Evolutionary conservation across 2,329 filamentous ascomycete species (phyloP), one percentile per base, ranked within the genome.

Genomic region (Verticillium zaregamsianum): DNA sequence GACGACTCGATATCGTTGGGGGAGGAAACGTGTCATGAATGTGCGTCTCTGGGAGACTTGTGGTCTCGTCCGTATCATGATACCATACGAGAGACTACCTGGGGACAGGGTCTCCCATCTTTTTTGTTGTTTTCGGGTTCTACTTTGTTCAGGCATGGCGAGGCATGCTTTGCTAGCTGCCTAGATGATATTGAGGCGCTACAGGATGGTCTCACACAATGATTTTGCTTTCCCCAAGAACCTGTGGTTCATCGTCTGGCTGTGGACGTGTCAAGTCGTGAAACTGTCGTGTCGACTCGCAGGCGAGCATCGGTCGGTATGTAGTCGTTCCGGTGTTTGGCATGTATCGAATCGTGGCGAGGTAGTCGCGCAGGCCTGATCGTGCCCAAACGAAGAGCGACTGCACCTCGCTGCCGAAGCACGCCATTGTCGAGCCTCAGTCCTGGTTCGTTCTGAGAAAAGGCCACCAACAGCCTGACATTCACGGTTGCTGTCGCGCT

Each of bases 61-160:
- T 54, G 37, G 40, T 39, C n/a, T 60, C 31, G 52, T 28, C 33
- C 17, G 32, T 39, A 49, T 45, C 35, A 60, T 62, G 61, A 62
- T 62, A 62, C 55, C 61, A 55, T 60, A 54, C 31, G 35, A 40
- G 5, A 39, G 59, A 56, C 39, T 55, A 23, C 14, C 28, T 28
- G 4, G 28, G 57, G 61, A 58, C 25, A 52, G 11, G 11, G 45
- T 25, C n/a, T 52, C 45, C 23, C 12, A 5, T 56, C 58, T 54
- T 61, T 60, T 32, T 52, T 55, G 14, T 55, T 55, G n/a, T 7
- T 55, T 64, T 39, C 20, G 20, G 45, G 45, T 23, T 45, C 12
- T 28, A 12, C 45, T 12, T 52, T n/a, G 32, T 35, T 35, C 3
- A 25, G 45, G 45, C 45, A 25, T 5, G 45, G 45, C 9, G 20